Conservation (phyloP, 305 asterid species). For the Salvia sclarea region DNA sequence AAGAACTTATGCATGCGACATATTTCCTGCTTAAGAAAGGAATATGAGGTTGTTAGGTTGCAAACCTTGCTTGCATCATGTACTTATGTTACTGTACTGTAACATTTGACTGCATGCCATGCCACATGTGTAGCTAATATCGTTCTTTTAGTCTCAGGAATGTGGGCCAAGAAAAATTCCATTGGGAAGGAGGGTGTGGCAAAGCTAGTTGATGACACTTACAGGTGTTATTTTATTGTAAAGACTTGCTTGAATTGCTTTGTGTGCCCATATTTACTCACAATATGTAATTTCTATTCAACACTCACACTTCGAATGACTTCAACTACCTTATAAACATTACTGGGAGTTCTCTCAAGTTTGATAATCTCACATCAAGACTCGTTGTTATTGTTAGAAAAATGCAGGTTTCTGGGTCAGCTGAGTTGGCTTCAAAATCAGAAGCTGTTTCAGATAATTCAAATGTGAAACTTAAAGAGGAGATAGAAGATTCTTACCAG, state of each 20-base stretch:
- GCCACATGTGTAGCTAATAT: slow-evolving; percentile 18
- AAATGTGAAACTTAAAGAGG: slow-evolving; percentile 58
- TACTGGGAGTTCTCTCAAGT: neutral
- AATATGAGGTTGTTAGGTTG: neutral
- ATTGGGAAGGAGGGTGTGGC: slow-evolving; percentile 71
- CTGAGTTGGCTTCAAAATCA: slow-evolving; percentile 75
- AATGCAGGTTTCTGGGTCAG: slow-evolving; percentile 85
- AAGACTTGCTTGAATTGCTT: slow-evolving; percentile 8
- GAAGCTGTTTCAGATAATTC: slow-evolving; percentile 70
- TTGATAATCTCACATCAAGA: slow-evolving; percentile 19
- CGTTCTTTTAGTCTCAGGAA: slow-evolving; percentile 49
- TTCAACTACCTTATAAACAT: slow-evolving; percentile 16
- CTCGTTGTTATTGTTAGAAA: slow-evolving; percentile 55
- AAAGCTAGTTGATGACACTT: slow-evolving; percentile 74
- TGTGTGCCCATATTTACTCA: slow-evolving; percentile 15
- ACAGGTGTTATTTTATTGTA: slow-evolving; percentile 49
- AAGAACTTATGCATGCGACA: neutral
- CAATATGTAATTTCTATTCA: slow-evolving; percentile 14
- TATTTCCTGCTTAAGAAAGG: neutral
- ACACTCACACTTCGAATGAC: slow-evolving; percentile 9
- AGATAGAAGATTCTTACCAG: slow-evolving; percentile 60
- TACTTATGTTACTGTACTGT: neutral
- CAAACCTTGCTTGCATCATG: slow-evolving; percentile 9
- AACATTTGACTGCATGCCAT: slow-evolving; percentile 17
- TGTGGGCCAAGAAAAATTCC: slow-evolving; percentile 68